These are phyloP conservation scores for Hypholoma fasciculare DNA, from an alignment of 768 basidiomycete species.

Conservation along the genomic window DNA sequence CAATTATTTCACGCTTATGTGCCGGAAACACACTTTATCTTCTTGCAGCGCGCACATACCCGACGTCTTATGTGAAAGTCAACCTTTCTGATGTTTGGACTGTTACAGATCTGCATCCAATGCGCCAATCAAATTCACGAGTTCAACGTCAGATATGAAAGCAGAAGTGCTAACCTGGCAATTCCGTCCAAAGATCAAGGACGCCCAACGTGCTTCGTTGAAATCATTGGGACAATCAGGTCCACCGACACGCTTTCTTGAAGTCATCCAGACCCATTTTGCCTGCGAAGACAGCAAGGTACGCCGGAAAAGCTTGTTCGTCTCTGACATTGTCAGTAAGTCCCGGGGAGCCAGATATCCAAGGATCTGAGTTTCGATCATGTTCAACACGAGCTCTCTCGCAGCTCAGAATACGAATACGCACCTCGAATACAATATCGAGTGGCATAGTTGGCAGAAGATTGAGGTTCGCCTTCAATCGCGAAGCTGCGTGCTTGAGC, in stretches of 20 bases:
- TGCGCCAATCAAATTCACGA: neutral
- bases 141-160: neutral
- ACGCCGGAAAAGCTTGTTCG: slow-evolving; percentile 21
- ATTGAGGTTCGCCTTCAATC: neutral
- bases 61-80: slow-evolving; percentile 27
- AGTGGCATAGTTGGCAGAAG: slow-evolving; percentile 25
- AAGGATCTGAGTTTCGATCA: slow-evolving; percentile 19
- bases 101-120: slow-evolving; percentile 1
- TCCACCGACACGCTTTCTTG: slow-evolving; percentile 12
- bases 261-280: slow-evolving; percentile 23
- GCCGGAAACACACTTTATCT: slow-evolving; percentile 20
- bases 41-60: slow-evolving; percentile 26
- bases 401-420: neutral
- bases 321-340: slow-evolving; percentile 22
- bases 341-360: slow-evolving; percentile 21
- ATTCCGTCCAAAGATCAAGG: slow-evolving; percentile 19
- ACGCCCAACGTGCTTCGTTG: slow-evolving; percentile 26
- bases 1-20: neutral
- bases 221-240: slow-evolving; percentile 24
- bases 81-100: slow-evolving; percentile 15
- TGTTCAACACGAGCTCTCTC: too few relatives aligned
- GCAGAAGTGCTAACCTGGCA: slow-evolving; percentile 14
- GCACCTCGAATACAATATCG: slow-evolving; percentile 26
- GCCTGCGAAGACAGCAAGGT: slow-evolving; percentile 16
- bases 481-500: neutral